Evolutionary conservation across 1,284 basidiomycete species (phyloP).

Genomic region (Athelia psychrophila): DNA sequence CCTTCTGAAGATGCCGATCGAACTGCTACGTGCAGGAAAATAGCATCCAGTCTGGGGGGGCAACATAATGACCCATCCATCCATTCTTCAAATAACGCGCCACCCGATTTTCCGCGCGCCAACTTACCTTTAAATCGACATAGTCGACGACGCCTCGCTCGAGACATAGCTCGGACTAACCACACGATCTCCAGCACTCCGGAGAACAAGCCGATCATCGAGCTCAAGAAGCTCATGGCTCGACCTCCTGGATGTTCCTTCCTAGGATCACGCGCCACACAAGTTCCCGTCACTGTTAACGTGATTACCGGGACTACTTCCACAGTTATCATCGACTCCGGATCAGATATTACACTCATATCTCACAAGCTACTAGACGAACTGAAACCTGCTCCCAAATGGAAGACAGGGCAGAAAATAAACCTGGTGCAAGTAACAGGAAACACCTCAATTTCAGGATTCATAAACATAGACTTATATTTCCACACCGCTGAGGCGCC

Average conservation of each 20-base stretch:
- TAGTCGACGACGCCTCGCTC: conserved; percentile 1
- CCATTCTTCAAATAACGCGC: not conserved
- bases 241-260: conserved; percentile 28
- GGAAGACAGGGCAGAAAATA: not conserved
- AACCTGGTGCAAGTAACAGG: not conserved
- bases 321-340: conserved; percentile 11
- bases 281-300: conserved; percentile 14
- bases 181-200: conserved; percentile 2
- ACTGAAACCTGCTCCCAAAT: not conserved
- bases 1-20: not conserved
- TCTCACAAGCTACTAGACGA: conserved; percentile 10
- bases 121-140: conserved; percentile 4
- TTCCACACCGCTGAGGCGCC: not conserved
- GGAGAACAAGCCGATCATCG: conserved; percentile 9
- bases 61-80: not conserved
- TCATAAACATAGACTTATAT: not conserved
- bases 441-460: not conserved
- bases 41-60: not conserved
- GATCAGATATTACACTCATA: conserved; percentile 14
- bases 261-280: conserved; percentile 19
- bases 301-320: not conserved
- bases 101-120: not conserved
- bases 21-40: too few species aligned
- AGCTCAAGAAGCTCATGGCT: conserved; percentile 16
- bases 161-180: conserved; percentile 1